Percentiles rank a stretch among this genome's conserved stretches.
Conservation (phyloP, 1,284 basidiomycete genomes). For the Boletus nobilissimus region DNA sequence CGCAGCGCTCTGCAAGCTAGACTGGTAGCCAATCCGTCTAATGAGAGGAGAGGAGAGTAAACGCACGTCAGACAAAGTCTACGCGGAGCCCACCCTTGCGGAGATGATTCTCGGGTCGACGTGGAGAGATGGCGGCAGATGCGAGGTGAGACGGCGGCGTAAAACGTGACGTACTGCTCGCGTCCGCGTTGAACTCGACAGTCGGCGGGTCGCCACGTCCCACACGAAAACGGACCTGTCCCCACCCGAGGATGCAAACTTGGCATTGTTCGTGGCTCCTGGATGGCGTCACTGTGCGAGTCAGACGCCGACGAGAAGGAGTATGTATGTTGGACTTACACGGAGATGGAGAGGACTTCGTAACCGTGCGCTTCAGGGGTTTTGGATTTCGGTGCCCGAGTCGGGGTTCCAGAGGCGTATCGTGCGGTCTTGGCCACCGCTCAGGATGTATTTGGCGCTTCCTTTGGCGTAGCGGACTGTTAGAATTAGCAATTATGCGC, state of each 20-base stretch:
- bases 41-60: not conserved
- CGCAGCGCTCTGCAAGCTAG: no score
- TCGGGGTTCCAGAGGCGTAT: constrained; percentile 93
- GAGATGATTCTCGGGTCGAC: constrained; percentile 75
- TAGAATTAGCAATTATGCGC: no score
- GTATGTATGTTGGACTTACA: constrained; percentile 58
- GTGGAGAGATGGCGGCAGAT: no score
- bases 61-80: constrained; percentile 88
- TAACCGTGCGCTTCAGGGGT: constrained; percentile 91
- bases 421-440: constrained; percentile 92
- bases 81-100: constrained; percentile 89
- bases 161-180: constrained; percentile 65
- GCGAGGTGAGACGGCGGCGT: not conserved
- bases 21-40: no score
- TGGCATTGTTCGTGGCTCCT: constrained; percentile 93
- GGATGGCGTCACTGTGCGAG: not conserved
- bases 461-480: constrained; percentile 88
- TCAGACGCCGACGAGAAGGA: not conserved
- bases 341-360: constrained; percentile 89
- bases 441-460: constrained; percentile 86
- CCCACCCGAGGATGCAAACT: constrained; percentile 93
- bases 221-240: no score
- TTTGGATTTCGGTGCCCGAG: constrained; percentile 88
- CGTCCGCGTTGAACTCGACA: constrained; percentile 94
- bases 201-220: constrained; percentile 89